phyloP scores from a whole-genome alignment of 495 filamentous ascomycete species.

The Podospora fimiseda region DNA sequence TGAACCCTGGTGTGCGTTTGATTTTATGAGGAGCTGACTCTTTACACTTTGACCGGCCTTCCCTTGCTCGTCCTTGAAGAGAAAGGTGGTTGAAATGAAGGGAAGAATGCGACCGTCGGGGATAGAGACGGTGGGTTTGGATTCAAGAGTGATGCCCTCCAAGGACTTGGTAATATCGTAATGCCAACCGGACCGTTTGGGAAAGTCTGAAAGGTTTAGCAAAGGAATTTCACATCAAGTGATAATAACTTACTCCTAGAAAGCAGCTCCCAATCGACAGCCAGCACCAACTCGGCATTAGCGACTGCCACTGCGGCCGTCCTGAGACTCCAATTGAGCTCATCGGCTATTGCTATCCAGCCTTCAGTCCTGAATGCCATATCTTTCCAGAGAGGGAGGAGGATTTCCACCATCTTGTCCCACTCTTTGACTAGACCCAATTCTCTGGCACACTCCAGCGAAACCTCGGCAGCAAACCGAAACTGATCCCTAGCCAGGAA shows the following conservation, averaged over 20 bases:
- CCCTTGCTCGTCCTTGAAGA: constrained; percentile 67
- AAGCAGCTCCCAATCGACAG: constrained; percentile 80
- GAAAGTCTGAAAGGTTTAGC: constrained; percentile 44
- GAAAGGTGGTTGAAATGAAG: constrained; percentile 63
- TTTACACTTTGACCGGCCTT: constrained; percentile 74
- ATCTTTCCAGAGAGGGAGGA: constrained; percentile 65
- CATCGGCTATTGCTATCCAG: constrained; percentile 73
- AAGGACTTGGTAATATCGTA: constrained; percentile 73
- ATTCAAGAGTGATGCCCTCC: constrained; percentile 45
- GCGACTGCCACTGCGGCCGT: constrained; percentile 60
- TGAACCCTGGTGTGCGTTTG: constrained; percentile 56
- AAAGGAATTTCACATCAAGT: neutral
- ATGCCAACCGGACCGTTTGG: constrained; percentile 52
- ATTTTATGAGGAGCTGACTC: constrained; percentile 68
- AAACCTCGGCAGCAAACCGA: constrained; percentile 60
- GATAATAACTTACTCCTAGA: constrained; percentile 50
- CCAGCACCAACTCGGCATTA: constrained; percentile 59
- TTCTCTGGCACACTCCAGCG: constrained; percentile 63
- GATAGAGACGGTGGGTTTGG: constrained; percentile 60
- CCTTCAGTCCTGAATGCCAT: constrained; percentile 70
- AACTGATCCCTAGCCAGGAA: constrained; percentile 58
- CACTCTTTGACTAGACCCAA: constrained; percentile 57
- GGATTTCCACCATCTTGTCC: constrained; percentile 57
- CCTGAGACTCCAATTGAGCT: constrained; percentile 66
- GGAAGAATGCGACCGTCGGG: constrained; percentile 62